phyloP scores from a whole-genome alignment of 768 basidiomycete species.

The Trametes meyenii region DNA sequence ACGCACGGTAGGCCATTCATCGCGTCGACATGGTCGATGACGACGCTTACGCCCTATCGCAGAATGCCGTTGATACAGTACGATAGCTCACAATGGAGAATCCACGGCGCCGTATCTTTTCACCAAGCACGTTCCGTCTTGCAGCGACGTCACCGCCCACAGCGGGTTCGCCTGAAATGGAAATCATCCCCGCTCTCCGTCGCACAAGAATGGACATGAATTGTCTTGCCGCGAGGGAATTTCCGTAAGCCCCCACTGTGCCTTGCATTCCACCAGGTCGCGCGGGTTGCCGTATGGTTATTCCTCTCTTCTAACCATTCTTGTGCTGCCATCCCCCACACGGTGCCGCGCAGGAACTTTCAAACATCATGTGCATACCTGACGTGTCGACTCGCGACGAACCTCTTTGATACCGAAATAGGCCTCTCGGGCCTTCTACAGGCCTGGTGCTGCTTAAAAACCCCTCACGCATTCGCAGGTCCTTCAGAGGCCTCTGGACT shows the following conservation, averaged over 20 bases:
- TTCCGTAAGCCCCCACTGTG: not conserved
- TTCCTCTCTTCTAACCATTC: constrained; percentile 3
- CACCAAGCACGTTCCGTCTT: constrained; percentile 9
- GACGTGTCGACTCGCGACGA: not conserved
- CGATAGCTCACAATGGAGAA: too few relatives aligned
- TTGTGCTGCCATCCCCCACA: not conserved
- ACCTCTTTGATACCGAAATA: not conserved
- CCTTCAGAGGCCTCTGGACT: constrained; percentile 1
- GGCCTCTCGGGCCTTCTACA: not conserved
- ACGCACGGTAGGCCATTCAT: too few relatives aligned
- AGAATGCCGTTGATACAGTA: too few relatives aligned
- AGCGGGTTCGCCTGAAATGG: not conserved
- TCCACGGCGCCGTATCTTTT: too few relatives aligned
- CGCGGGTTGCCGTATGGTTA: not conserved
- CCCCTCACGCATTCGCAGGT: not conserved
- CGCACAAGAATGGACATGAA: not conserved
- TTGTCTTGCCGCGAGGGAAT: constrained; percentile 2
- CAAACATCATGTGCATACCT: not conserved
- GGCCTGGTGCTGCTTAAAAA: constrained; percentile 11
- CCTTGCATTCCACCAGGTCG: constrained; percentile 4
- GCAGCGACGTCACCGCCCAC: constrained; percentile 3
- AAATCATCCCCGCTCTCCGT: constrained; percentile 2
- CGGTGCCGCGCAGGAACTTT: not conserved
- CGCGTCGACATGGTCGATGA: too few relatives aligned
- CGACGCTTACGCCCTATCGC: too few relatives aligned